Percentiles rank a stretch among this genome's conserved stretches.
phyloP scores from a whole-genome alignment of 2,329 filamentous ascomycete genomes.

The Akanthomyces dipterigenus region DNA sequence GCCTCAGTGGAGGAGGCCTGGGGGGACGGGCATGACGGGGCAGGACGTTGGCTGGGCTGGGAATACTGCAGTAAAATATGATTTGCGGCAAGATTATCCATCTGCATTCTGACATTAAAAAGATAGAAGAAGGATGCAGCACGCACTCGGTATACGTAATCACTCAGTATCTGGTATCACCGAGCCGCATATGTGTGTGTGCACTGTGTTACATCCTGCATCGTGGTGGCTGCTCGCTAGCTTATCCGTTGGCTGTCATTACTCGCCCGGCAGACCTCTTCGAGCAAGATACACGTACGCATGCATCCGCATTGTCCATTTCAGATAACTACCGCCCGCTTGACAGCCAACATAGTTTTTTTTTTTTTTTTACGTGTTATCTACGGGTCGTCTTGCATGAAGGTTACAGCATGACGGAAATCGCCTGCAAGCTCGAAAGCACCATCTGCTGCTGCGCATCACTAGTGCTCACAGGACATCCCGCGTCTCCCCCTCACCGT shows the following conservation, averaged over 20 bases:
- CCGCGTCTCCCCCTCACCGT: not conserved
- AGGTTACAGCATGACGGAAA: not conserved
- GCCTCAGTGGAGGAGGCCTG: not conserved
- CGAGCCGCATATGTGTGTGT: not conserved
- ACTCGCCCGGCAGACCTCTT: not conserved
- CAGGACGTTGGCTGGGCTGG: no score
- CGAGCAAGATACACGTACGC: not conserved
- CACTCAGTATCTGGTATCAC: not conserved
- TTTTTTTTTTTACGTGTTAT: no score
- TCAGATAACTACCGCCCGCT: no score
- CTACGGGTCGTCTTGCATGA: not conserved
- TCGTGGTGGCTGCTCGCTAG: not conserved
- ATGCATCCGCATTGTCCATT: no score
- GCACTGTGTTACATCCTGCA: not conserved
- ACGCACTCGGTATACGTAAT: no score
- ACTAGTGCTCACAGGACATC: not conserved
- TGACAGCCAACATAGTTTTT: no score
- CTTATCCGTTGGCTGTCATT: constrained; percentile 8
- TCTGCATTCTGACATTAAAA: not conserved
- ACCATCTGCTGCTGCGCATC: not conserved
- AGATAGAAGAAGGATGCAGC: not conserved
- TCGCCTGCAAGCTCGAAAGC: not conserved
- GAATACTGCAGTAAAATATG: no score
- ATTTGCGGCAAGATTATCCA: no score
- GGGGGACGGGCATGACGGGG: not conserved